Conservation (phyloP, 345 rosid genomes). For the Draba incana region DNA sequence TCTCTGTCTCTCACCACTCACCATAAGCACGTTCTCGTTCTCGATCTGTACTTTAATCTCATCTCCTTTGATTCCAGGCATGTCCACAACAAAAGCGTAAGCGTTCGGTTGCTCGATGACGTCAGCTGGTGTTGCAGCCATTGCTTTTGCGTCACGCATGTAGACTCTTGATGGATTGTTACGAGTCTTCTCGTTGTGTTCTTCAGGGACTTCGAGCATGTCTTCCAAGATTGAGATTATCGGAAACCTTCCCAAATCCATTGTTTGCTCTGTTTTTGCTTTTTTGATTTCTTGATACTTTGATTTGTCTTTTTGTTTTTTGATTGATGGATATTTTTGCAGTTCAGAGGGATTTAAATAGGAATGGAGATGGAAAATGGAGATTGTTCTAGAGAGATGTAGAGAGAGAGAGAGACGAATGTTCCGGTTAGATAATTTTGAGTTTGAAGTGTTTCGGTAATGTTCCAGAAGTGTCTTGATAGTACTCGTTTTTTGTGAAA, state of each 20-base stretch:
- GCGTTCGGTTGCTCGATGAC: conserved; percentile 60
- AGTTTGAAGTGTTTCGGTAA: conserved; percentile 26
- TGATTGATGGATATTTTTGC: not conserved
- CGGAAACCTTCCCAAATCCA: conserved; percentile 57
- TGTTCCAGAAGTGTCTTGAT: conserved; percentile 35
- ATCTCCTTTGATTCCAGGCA: conserved; percentile 75
- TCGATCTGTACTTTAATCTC: conserved; percentile 81
- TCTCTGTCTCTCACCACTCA: conserved; percentile 65
- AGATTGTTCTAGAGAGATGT: conserved; percentile 36
- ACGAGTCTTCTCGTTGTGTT: conserved; percentile 39
- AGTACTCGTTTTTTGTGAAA: conserved; percentile 13
- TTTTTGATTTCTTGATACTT: not conserved
- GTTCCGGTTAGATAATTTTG: conserved; percentile 4
- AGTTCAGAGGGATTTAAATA: not conserved
- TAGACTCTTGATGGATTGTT: conserved; percentile 60
- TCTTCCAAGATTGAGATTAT: conserved; percentile 55
- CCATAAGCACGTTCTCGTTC: conserved; percentile 66
- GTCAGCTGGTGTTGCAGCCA: conserved; percentile 88
- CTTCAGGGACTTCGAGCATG: conserved; percentile 54
- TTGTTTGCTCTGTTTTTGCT: not conserved
- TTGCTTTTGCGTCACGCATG: conserved; percentile 70
- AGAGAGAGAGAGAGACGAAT: not conserved
- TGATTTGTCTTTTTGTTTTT: too few species aligned
- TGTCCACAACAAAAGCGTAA: conserved; percentile 67
- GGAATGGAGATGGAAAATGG: conserved; percentile 19